Evolutionary conservation across 371 early-diverging fungal genomes (phyloP).

Genomic region (Dichotomocladium elegans): DNA sequence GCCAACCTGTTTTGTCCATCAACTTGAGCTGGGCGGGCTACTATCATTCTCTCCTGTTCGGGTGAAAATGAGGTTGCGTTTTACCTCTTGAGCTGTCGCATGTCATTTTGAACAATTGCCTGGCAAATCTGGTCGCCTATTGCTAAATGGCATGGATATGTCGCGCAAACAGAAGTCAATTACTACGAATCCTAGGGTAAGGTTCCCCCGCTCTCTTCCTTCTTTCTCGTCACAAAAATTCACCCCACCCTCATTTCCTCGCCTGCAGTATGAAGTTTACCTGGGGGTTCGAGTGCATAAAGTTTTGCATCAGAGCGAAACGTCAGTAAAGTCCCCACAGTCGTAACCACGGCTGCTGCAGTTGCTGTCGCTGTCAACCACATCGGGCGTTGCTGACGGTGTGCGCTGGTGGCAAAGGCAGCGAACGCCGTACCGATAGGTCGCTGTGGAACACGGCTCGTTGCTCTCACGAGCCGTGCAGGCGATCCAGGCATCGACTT

Average conservation of each 20-base stretch:
- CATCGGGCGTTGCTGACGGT: not conserved
- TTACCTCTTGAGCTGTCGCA: constrained; percentile 34
- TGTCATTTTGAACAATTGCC: constrained; percentile 41
- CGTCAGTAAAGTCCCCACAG: not conserved
- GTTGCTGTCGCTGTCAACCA: not conserved
- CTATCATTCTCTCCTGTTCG: not conserved
- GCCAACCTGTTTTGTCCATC: constrained; percentile 20
- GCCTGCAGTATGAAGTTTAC: not conserved
- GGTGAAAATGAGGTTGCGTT: not conserved
- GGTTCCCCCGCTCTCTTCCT: not conserved
- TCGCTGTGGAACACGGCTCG: no score
- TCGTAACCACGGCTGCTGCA: not conserved
- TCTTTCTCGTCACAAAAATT: not conserved
- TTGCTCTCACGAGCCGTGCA: no score
- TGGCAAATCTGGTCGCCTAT: constrained; percentile 39
- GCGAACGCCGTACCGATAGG: no score
- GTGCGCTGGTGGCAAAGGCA: not conserved
- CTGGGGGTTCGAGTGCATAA: constrained; percentile 5
- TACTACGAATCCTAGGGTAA: no score
- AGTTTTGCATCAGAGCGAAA: not conserved
- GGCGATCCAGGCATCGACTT: no score
- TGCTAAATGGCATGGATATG: constrained; percentile 9
- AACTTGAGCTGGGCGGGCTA: not conserved
- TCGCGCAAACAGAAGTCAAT: no score
- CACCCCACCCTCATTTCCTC: not conserved